Percentiles rank a stretch among this genome's conserved stretches.
Conservation (phyloP, 2,329 filamentous ascomycete species). For the Volutella citrinella region DNA sequence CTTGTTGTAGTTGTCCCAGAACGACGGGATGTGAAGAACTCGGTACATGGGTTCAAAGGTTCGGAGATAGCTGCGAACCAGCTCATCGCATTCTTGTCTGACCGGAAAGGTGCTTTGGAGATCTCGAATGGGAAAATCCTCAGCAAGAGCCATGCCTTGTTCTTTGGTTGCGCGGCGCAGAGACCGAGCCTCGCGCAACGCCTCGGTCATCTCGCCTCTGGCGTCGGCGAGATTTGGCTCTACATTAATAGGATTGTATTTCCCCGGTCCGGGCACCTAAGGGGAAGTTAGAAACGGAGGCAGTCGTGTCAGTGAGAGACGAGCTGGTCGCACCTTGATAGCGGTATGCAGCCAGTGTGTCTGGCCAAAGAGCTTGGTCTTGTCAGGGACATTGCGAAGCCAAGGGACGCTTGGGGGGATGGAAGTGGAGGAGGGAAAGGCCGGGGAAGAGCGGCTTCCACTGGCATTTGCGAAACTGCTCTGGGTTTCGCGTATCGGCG, state of each 20-base stretch:
- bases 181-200: slow-evolving; percentile 16
- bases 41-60: slow-evolving; percentile 25
- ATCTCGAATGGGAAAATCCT: slow-evolving; percentile 18
- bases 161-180: slow-evolving; percentile 18
- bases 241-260: slow-evolving; percentile 22
- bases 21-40: slow-evolving; percentile 21
- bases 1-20: slow-evolving; percentile 19
- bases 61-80: slow-evolving; percentile 21
- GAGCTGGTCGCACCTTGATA: slow-evolving; percentile 15
- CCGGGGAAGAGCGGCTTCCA: neutral
- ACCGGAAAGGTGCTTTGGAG: slow-evolving; percentile 16
- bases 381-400: slow-evolving; percentile 23
- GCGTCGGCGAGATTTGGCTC: slow-evolving; percentile 23
- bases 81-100: slow-evolving; percentile 16
- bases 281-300: slow-evolving; percentile 3
- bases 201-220: slow-evolving; percentile 20
- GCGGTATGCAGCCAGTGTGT: slow-evolving; percentile 26
- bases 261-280: slow-evolving; percentile 22
- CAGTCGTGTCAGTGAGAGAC: neutral
- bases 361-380: slow-evolving; percentile 25
- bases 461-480: neutral
- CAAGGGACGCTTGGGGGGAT: slow-evolving; percentile 20
- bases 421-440: slow-evolving; percentile 8
- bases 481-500: slow-evolving; percentile 2
- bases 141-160: slow-evolving; percentile 11